Base-by-base conservation (phyloP, 176 grass and related monocot species). In the Cenchrus fungigraminus region DNA sequence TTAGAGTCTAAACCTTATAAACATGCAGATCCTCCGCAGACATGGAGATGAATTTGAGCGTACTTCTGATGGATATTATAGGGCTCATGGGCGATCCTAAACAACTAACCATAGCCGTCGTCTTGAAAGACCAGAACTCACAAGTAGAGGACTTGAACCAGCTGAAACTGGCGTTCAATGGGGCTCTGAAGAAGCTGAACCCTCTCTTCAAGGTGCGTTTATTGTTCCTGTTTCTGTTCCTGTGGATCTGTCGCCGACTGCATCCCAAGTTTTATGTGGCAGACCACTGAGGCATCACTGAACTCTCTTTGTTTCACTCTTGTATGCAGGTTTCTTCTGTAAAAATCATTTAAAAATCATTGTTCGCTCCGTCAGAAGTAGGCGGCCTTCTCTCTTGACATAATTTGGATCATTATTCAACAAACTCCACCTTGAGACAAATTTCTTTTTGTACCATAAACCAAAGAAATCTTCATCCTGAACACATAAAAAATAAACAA, bases 11-110 rank as follows among this genome's bases (percentile, higher is more conserved):
- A 91, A 60, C 53, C 17, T 9, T 70, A 55, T 91, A 25, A 75
- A 60, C 44, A 73, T 74, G 79, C 87, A 99, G 97, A 81, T 87
- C 17, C 91, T 99, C 37, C 84, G 97, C 68, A 96, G 97, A 84
- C 97, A 99, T 84, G 97, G 97, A 32, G 93, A 98, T 86, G 90
- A 94, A 86, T 98, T 98, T 91, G 91, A 95, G 62, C 84, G 79
- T 22, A 95, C 87, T 58, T 25, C 68, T 12, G 90, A 92, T 20
- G 88, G 90, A 71, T 98, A 94, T 58, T 98, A 98, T 19, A 88
- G 90, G 80, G 90, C 93, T 50, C 91, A 98, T 77, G 97, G 97
- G 8, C 97, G 97, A 93, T 7, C 97, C 97, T 14, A 93, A 98
- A 76, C 93, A 96, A 37, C 43, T 98, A 79, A 88, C 92, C 42